Conservation (phyloP, 495 filamentous ascomycete genomes). For the Penicillium alfredii region DNA sequence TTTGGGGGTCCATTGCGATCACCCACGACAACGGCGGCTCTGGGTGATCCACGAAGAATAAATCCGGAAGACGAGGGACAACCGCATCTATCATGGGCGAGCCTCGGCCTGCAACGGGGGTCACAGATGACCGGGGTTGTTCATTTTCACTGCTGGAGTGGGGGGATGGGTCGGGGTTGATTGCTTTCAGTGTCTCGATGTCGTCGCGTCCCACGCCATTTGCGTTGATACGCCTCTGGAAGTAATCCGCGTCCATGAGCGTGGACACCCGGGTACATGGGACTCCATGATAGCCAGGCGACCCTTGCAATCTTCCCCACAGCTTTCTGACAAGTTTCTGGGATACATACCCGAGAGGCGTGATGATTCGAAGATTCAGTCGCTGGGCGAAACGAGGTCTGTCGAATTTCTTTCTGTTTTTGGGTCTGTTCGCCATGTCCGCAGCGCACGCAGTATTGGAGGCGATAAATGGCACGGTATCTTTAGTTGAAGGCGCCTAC, state of each 20-base stretch:
- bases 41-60: no score
- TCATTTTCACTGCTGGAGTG: background rate
- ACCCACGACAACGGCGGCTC: no score
- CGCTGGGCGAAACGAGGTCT: background rate
- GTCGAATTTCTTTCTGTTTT: no score
- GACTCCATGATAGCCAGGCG: background rate
- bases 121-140: background rate
- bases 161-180: background rate
- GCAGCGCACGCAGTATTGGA: no score
- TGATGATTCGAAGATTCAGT: background rate
- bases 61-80: no score
- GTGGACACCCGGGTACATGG: background rate
- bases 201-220: no score
- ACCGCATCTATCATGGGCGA: no score
- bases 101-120: background rate
- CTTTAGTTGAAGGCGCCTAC: no score
- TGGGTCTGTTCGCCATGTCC: no score
- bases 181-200: background rate
- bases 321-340: background rate
- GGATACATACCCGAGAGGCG: background rate
- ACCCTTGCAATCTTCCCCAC: background rate
- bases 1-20: no score
- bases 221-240: background rate
- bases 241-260: constrained; percentile 2
- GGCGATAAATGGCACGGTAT: no score